Conservation (phyloP, 1,284 basidiomycete genomes). For the Omphalotus olearius region DNA sequence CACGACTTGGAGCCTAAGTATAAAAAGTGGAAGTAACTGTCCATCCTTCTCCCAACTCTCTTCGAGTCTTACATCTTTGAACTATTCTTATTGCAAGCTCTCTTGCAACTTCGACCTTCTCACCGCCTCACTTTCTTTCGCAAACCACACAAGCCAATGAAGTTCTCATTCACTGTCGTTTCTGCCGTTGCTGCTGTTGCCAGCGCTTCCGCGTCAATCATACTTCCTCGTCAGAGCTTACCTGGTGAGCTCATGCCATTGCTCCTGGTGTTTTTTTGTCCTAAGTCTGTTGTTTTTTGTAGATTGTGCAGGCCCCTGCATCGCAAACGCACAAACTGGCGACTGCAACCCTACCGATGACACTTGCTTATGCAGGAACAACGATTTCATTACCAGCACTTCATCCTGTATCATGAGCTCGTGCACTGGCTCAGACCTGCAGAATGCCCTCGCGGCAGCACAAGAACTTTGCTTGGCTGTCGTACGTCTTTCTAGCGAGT, state of each 20-base stretch:
- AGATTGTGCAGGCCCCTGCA: slow-evolving; percentile 51
- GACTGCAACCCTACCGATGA: slow-evolving; percentile 40
- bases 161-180: slow-evolving; percentile 6
- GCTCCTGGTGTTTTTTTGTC: slow-evolving; percentile 6
- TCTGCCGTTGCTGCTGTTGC: slow-evolving; percentile 12
- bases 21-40: slow-evolving; percentile 1
- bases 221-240: slow-evolving; percentile 25
- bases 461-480: slow-evolving; percentile 43
- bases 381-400: slow-evolving; percentile 39
- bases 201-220: background rate
- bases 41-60: slow-evolving; percentile 5
- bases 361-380: slow-evolving; percentile 48
- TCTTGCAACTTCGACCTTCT: slow-evolving; percentile 10
- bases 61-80: slow-evolving; percentile 1
- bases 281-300: background rate
- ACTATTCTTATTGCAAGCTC: slow-evolving; percentile 10
- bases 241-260: slow-evolving; percentile 26
- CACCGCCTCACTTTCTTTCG: background rate
- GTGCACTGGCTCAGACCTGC: slow-evolving; percentile 45
- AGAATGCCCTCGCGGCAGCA: slow-evolving; percentile 39
- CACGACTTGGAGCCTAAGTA: background rate
- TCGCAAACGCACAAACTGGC: slow-evolving; percentile 34
- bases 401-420: slow-evolving; percentile 40
- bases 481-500: slow-evolving; percentile 34
- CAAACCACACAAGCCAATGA: background rate